Evolutionary conservation across 345 rosid genomes (phyloP).

Genomic region (Eucalyptus paniculata): DNA sequence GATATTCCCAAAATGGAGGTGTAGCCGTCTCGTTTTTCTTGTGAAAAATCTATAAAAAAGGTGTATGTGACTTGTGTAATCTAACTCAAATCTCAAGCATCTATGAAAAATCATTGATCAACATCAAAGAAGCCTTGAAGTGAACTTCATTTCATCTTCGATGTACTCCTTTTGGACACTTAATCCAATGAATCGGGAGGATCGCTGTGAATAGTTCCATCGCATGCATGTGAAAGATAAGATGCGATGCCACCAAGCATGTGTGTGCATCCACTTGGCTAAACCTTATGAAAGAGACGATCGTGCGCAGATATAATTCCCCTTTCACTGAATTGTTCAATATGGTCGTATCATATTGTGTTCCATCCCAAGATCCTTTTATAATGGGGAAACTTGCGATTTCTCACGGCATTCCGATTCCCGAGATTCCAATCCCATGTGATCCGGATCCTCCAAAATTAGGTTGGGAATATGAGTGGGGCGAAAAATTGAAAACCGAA

Average conservation of each 20-base stretch:
- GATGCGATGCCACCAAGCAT: background rate
- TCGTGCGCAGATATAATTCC: background rate
- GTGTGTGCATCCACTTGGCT: background rate
- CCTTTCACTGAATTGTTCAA: background rate
- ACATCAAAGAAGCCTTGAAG: background rate
- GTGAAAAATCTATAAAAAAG: background rate
- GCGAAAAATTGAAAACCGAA: background rate
- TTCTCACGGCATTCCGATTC: background rate
- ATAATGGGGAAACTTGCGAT: background rate
- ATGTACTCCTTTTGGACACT: background rate
- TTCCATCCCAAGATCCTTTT: background rate
- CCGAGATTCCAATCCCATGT: background rate
- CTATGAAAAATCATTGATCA: background rate
- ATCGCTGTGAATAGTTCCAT: background rate
- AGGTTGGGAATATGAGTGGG: background rate
- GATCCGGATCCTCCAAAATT: background rate
- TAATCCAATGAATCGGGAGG: background rate
- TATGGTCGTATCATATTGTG: background rate
- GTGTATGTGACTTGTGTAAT: background rate
- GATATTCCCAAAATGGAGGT: background rate
- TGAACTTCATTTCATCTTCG: background rate
- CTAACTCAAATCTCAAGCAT: background rate
- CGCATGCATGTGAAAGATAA: background rate
- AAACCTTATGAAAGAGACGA: background rate
- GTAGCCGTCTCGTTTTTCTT: background rate